Base-by-base conservation (phyloP, 495 filamentous ascomycete species). In the Delitschia confertaspora region DNA sequence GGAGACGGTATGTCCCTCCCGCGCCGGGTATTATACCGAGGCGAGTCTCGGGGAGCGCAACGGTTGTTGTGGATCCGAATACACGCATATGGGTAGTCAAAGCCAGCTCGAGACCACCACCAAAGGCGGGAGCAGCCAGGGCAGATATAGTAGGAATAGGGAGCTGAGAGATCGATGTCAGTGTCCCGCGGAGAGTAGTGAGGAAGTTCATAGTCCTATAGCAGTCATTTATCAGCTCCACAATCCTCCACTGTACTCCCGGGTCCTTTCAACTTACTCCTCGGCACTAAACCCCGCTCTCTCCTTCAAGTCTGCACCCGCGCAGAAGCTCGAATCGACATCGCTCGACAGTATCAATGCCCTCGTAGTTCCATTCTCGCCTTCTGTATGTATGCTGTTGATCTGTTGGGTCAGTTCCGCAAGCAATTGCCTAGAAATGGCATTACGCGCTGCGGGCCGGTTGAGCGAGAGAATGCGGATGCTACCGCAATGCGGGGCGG, bases 21-120 rank as follows among this genome's bases (percentile, higher is more conserved):
- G 91, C 93, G 31, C 91, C 91, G 4, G 91, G 91, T 45, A 96
- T 82, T 55, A 98, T 96, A 17, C 81, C 91, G 1, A 98, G 73
- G 0, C 86, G 68, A 0, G 91, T 95, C 56, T 98, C 91, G 2
- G 91, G 91, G 2, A 98, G 73, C 0, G 76, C 89, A 42, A 98
- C 77, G 33, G 69, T 65, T 17, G 83, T 79, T 30, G 72, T 76
- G 9, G 82, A 80, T 25, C 76, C 70, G 51, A 95, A 77, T 41
- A 98, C 78, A 42, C 91, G 83, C 55, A 98, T 74, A 58, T 85
- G 75, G 2, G 87, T 94, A 51, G 79, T 74, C 9, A 98, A 72
- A 1, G 86, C 88, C 19, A 98, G 73, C 59, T 98, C 91, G 13
- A 96, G 75, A 22, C 91, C 91, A 47, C 91, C 91, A 45, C 91